phyloP scores from a whole-genome alignment of 2,329 filamentous ascomycete genomes.

The Cadophora luteo-olivacea region DNA sequence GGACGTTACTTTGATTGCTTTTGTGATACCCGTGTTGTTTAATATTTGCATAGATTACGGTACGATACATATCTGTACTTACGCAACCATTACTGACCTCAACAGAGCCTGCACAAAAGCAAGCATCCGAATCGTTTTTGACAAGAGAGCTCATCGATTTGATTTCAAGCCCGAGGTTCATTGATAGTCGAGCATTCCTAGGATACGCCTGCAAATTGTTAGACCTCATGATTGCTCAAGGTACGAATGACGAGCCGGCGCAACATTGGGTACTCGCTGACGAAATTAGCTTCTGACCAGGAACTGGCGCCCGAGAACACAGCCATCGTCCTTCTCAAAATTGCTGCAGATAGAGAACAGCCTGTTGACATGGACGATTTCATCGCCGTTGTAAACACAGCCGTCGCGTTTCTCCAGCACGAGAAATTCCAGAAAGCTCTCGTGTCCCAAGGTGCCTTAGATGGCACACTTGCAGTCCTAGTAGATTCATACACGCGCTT shows the following conservation, averaged over 20 bases:
- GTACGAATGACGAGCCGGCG: slow-evolving; percentile 42
- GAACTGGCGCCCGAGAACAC: slow-evolving; percentile 51
- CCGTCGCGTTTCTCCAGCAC: slow-evolving; percentile 62
- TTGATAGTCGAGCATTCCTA: slow-evolving; percentile 52
- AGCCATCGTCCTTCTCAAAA: slow-evolving; percentile 55
- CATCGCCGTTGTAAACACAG: slow-evolving; percentile 56
- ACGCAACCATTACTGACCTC: slow-evolving; percentile 31
- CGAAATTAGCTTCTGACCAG: slow-evolving; percentile 39
- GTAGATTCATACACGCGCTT: slow-evolving; percentile 55
- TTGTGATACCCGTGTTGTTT: slow-evolving; percentile 65
- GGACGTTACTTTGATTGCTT: slow-evolving; percentile 55
- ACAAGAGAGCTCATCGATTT: slow-evolving; percentile 57
- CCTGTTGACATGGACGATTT: slow-evolving; percentile 61
- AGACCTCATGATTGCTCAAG: slow-evolving; percentile 58
- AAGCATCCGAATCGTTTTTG: slow-evolving; percentile 59
- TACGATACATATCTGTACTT: slow-evolving; percentile 44
- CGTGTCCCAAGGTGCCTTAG: slow-evolving; percentile 45
- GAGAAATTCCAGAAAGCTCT: slow-evolving; percentile 58
- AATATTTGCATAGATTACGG: slow-evolving; percentile 70
- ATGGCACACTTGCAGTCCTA: slow-evolving; percentile 56
- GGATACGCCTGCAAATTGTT: slow-evolving; percentile 63
- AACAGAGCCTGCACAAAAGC: slow-evolving; percentile 59
- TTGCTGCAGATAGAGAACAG: slow-evolving; percentile 52
- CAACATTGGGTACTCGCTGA: slow-evolving; percentile 14
- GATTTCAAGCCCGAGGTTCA: slow-evolving; percentile 53